Evolutionary conservation across 352 stramenopile genomes (phyloP).

Genomic region (Phytophthora quininea): DNA sequence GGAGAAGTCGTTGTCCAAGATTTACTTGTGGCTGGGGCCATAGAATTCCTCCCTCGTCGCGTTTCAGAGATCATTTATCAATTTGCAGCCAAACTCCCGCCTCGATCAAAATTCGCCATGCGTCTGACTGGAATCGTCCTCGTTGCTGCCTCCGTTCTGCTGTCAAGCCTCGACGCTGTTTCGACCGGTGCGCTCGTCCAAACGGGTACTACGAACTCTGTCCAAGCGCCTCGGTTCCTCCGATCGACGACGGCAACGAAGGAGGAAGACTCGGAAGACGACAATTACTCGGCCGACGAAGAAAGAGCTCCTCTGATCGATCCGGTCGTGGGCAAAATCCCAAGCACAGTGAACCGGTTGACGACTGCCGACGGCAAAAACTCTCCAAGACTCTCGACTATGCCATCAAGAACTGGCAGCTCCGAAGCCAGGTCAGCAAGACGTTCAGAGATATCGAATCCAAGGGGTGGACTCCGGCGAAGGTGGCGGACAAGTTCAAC

Average conservation of each 20-base stretch:
- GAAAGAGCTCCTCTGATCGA: background rate
- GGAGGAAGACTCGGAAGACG: background rate
- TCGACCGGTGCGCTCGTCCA: background rate
- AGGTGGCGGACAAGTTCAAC: background rate
- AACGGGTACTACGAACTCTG: background rate
- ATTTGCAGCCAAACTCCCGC: background rate
- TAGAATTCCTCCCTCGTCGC: too few relatives aligned
- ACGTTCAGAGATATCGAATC: background rate
- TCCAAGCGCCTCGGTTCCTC: background rate
- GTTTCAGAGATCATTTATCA: background rate
- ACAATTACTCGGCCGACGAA: background rate
- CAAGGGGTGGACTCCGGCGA: background rate
- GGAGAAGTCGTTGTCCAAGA: too few relatives aligned
- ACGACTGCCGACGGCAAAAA: background rate
- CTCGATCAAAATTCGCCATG: background rate
- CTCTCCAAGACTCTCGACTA: background rate
- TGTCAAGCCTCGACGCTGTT: background rate
- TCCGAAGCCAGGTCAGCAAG: background rate
- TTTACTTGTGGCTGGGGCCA: too few relatives aligned
- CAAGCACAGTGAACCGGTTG: background rate
- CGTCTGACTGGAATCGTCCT: background rate
- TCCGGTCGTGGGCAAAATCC: background rate
- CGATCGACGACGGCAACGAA: background rate
- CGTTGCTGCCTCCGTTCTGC: background rate
- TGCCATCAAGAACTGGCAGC: background rate